phyloP scores from a whole-genome alignment of 805 yeast species.

The Schwanniomyces sp. region DNA sequence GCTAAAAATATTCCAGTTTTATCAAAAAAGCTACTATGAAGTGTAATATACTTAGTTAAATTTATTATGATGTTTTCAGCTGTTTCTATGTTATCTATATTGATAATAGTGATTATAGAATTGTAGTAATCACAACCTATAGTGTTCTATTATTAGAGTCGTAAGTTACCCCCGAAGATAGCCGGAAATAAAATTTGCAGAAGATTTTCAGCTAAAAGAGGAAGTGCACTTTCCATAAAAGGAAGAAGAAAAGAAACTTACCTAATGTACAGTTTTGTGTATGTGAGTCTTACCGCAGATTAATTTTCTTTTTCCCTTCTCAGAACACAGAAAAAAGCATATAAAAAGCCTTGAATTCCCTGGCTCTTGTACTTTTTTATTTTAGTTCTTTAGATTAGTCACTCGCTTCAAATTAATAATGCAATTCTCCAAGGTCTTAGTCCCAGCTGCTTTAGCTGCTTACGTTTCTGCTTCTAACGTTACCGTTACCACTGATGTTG shows the following conservation, averaged over 20 bases:
- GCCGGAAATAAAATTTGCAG: neutral
- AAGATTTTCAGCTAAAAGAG: neutral
- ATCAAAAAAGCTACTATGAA: no score
- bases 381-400: slow-evolving; percentile 9
- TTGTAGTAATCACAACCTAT: neutral
- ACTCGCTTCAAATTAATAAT: slow-evolving; percentile 22
- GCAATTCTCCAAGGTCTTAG: slow-evolving; percentile 37
- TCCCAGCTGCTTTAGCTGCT: slow-evolving; percentile 44
- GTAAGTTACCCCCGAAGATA: neutral
- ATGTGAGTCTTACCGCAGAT: neutral
- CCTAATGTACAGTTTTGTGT: neutral
- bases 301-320: neutral
- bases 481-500: slow-evolving; percentile 51
- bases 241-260: neutral
- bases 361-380: neutral
- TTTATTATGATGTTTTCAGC: no score
- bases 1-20: no score
- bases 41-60: no score
- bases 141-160: neutral
- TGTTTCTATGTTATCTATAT: no score
- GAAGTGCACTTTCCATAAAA: neutral
- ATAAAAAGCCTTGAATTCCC: slow-evolving; percentile 1
- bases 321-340: neutral
- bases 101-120: neutral
- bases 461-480: slow-evolving; percentile 44